Conservation (phyloP, 2,329 filamentous ascomycete species). For the Neobulgaria alba region DNA sequence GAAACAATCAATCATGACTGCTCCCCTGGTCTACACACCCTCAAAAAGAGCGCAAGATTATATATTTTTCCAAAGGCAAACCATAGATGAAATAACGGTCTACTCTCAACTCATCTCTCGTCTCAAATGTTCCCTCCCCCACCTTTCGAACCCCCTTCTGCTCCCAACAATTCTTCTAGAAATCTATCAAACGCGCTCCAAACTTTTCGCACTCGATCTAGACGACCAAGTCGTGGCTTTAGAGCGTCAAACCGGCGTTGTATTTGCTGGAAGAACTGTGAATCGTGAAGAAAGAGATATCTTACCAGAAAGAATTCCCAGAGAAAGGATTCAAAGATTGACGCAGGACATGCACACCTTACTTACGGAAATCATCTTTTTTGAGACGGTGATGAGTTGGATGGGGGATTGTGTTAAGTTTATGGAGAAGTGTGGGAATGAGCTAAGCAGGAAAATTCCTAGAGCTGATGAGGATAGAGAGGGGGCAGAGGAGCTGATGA, state of each 20-base stretch:
- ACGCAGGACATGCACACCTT: conserved; percentile 4
- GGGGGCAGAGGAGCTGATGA: background rate
- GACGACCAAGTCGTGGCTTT: conserved; percentile 1
- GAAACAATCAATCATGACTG: background rate
- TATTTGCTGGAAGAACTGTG: conserved; percentile 3
- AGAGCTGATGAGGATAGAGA: background rate
- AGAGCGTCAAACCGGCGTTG: conserved; percentile 3
- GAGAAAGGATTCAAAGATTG: conserved; percentile 1
- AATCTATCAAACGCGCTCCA: background rate
- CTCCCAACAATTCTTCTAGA: background rate
- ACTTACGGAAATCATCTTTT: conserved; percentile 4
- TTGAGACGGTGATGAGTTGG: conserved; percentile 2
- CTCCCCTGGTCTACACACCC: background rate
- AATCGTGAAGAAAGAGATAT: background rate
- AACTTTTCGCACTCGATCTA: conserved; percentile 1
- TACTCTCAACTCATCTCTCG: conserved; percentile 1
- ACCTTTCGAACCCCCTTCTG: background rate
- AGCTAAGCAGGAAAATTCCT: background rate
- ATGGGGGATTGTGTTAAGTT: background rate
- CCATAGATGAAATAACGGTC: background rate
- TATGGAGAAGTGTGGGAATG: background rate
- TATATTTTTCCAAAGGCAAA: background rate
- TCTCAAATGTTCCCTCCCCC: background rate
- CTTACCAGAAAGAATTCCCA: conserved; percentile 1
- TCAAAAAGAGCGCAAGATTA: background rate